phyloP scores from a whole-genome alignment of 2,329 filamentous ascomycete species.

The Cordyceps cateniannulata region DNA sequence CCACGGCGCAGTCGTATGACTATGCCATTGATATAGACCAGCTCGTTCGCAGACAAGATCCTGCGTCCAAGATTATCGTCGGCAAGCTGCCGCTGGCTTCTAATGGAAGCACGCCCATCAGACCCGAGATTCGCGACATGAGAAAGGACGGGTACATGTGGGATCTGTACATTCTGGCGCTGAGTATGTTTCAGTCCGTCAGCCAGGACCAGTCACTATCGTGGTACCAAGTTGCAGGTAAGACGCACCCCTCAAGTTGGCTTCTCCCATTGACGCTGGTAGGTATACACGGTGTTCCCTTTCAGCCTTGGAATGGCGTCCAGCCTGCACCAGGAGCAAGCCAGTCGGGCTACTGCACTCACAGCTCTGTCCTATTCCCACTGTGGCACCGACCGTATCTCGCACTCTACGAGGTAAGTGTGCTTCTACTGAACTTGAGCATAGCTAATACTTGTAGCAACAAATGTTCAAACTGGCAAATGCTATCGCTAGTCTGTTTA shows the following conservation, averaged over 20 bases:
- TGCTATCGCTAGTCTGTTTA: constrained; percentile 42
- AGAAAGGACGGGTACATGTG: constrained; percentile 58
- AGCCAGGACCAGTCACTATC: constrained; percentile 59
- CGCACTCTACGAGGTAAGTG: constrained; percentile 47
- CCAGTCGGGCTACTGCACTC: constrained; percentile 66
- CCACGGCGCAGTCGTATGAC: constrained; percentile 34
- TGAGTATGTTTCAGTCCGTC: constrained; percentile 64
- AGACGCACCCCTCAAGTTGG: constrained; percentile 18
- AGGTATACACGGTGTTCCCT: constrained; percentile 79
- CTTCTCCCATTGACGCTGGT: neutral
- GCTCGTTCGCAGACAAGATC: constrained; percentile 34
- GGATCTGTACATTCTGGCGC: constrained; percentile 70
- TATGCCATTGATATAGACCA: constrained; percentile 41
- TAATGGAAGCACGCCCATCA: constrained; percentile 37
- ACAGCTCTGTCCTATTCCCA: constrained; percentile 68
- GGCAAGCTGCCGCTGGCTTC: constrained; percentile 32
- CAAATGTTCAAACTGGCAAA: constrained; percentile 30
- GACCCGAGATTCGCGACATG: constrained; percentile 64
- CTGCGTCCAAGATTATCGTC: constrained; percentile 33
- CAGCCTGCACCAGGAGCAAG: constrained; percentile 43
- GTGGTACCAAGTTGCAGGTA: constrained; percentile 74
- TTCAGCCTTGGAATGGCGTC: constrained; percentile 47
- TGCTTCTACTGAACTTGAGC: neutral
- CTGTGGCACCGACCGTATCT: constrained; percentile 83
- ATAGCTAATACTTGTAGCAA: constrained; percentile 26